A percentile compares a stretch with the other conserved stretches of the same genome.
Conservation (phyloP, 345 rosid genomes). For the Eucalyptus albens region DNA sequence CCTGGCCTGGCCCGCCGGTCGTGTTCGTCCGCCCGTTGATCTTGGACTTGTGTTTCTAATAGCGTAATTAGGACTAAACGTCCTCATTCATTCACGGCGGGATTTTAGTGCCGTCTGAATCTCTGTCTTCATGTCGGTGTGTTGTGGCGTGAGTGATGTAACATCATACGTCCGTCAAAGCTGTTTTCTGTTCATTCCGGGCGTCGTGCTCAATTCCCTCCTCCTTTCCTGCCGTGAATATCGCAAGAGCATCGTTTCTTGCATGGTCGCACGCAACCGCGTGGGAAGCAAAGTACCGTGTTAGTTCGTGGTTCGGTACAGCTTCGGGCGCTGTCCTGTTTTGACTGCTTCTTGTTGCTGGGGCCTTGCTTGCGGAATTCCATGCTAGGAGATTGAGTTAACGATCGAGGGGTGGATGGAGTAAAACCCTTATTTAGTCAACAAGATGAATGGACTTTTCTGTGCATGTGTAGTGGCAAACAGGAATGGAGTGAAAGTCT, state of each 20-base stretch:
- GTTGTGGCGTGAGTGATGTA: background rate
- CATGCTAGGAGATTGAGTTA: background rate
- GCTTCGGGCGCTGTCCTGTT: background rate
- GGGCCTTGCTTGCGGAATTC: background rate
- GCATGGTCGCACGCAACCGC: background rate
- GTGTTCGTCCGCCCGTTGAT: background rate
- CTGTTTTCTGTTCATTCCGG: background rate
- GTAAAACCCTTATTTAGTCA: background rate
- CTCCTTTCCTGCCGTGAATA: background rate
- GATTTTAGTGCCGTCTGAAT: background rate
- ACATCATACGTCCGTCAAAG: background rate
- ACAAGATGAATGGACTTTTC: background rate
- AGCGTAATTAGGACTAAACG: background rate
- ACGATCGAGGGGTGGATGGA: background rate
- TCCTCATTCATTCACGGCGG: background rate
- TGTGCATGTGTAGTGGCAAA: background rate
- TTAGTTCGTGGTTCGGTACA: background rate
- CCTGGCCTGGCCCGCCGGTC: background rate
- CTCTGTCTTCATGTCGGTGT: background rate
- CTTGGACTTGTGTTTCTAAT: background rate
- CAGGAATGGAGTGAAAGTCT: background rate
- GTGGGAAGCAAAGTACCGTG: background rate
- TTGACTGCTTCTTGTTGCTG: background rate
- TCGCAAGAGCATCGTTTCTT: background rate
- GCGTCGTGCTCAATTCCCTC: background rate